Percentiles rank a stretch among this genome's conserved stretches.
These are phyloP conservation scores for Phytophthora palmivora DNA, from an alignment of 352 stramenopile genomes.

Conservation along the genomic window DNA sequence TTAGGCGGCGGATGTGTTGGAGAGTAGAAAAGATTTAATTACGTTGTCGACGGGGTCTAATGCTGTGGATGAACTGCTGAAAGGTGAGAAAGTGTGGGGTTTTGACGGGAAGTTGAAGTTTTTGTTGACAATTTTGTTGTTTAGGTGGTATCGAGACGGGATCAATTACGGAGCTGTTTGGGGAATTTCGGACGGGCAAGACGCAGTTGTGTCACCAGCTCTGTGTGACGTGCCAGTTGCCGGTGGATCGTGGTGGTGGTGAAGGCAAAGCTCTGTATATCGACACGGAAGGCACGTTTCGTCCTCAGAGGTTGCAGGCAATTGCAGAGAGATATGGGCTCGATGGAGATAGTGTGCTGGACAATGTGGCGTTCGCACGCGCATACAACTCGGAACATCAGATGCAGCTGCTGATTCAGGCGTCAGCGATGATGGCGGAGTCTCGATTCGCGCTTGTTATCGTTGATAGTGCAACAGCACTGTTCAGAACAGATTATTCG, in stretches of 20 bases:
- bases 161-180: constrained; percentile 98
- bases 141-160: constrained; percentile 96
- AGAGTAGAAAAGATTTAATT: constrained; percentile 93
- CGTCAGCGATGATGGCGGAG: constrained; percentile 99
- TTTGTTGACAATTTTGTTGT: too few species aligned
- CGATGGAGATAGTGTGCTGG: constrained; percentile 95
- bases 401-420: constrained; percentile 97
- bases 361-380: constrained; percentile 99
- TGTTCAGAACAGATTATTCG: constrained; percentile 99
- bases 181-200: constrained; percentile 99
- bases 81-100: constrained; percentile 32
- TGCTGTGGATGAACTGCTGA: constrained; percentile 90
- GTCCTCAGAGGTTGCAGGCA: constrained; percentile 94
- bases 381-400: constrained; percentile 99
- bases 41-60: constrained; percentile 94
- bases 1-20: constrained; percentile 88
- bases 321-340: constrained; percentile 99
- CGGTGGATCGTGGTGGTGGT: constrained; percentile 96
- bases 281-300: constrained; percentile 99
- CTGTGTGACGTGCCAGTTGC: constrained; percentile 99
- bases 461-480: constrained; percentile 97
- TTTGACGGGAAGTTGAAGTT: too few species aligned
- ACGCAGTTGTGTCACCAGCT: constrained; percentile 99
- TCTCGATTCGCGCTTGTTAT: constrained; percentile 96
- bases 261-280: constrained; percentile 99